Conservation (phyloP, 2,329 filamentous ascomycete genomes). For the Phialophora expanda region DNA sequence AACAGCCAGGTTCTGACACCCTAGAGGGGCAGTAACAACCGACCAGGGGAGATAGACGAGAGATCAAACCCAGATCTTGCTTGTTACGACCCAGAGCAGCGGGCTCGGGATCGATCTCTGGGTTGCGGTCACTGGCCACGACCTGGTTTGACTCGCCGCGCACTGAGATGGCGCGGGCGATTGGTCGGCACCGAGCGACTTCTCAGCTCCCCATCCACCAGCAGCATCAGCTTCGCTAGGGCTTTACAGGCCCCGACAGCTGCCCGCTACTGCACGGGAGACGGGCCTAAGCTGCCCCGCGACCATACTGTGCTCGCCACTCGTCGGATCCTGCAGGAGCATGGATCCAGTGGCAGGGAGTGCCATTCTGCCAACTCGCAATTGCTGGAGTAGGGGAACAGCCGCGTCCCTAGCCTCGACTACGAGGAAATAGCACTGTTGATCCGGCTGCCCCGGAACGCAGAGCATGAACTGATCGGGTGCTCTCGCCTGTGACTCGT, state of each 20-base stretch:
- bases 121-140: not conserved
- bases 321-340: constrained; percentile 5
- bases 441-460: not conserved
- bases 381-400: not conserved
- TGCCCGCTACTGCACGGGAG: constrained; percentile 6
- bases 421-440: not conserved
- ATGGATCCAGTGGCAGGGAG: not conserved
- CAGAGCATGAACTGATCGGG: not conserved
- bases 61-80: constrained; percentile 34
- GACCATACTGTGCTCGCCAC: not conserved
- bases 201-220: not conserved
- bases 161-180: no score
- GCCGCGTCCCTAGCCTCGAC: not conserved
- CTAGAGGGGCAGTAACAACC: constrained; percentile 19
- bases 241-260: not conserved
- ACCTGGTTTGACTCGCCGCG: no score
- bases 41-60: constrained; percentile 32
- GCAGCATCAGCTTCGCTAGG: constrained; percentile 18
- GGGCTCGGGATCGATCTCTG: constrained; percentile 28
- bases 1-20: constrained; percentile 3
- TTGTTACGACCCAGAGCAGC: constrained; percentile 14
- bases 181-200: not conserved
- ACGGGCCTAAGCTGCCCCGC: constrained; percentile 4
- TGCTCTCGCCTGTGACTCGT: no score
- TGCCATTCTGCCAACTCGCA: no score